Base-by-base conservation (phyloP, 352 stramenopile species). In the Globisporangium echinulatum region DNA sequence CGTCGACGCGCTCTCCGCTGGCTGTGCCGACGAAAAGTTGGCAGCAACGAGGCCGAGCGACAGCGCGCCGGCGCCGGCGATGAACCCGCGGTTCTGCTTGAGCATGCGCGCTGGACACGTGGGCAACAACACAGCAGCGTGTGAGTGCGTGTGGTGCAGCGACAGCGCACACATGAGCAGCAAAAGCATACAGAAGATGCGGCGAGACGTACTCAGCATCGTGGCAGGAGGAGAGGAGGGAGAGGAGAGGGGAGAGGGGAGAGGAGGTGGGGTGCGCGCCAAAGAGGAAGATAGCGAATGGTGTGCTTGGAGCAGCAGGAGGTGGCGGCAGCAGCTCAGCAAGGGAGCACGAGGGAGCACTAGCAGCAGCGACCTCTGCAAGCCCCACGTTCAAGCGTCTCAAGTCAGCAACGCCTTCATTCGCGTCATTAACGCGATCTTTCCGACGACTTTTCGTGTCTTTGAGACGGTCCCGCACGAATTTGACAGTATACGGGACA, bases 21-120 rank as follows among this genome's bases (percentile, higher is more conserved):
- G 68, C 44, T 55, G 49, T n/a, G 61, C 54, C 49, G 67, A 66
- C 7, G 72, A 67, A 63, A 74, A 66, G 19, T 69, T 80, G 15
- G 74, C 79, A 10, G 75, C 77, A 7, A 74, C 65, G 36, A 89
- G 75, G 3, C 77, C 79, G 10, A 87, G 75, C 57, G 77, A 81
- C 52, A 85, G 63, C 17, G 74, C 79, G 25, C 79, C 60, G 57
- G 76, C 75, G 19, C 75, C 79, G 17, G 73, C 79, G 47, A 87
- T 75, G 49, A 81, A 71, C 42, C 72, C 61, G 56, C 68, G 70
- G 67, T 89, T 89, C 50, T 77, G 63, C 59, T 77, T 79, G 52
- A 87, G 63, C 49, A 83, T 68, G 58, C 72, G 73, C 56, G 54
- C 77, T 87, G 57, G n/a, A 61, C 52, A 49, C 19, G 2, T 42